Conservation (phyloP, 768 basidiomycete genomes). For the Lactarius tabidus region DNA sequence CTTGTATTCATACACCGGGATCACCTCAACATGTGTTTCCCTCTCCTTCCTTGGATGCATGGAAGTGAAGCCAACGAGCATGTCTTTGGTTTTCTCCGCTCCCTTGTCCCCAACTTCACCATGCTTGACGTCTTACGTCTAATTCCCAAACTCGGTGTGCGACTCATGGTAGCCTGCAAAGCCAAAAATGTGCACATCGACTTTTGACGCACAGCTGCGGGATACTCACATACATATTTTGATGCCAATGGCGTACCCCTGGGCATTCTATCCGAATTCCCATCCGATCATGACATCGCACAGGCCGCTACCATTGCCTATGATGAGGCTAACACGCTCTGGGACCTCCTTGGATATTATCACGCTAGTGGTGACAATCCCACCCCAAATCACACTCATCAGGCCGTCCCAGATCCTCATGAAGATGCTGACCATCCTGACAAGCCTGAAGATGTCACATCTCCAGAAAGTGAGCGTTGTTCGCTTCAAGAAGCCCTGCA, state of each 20-base stretch:
- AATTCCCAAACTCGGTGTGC: constrained; percentile 26
- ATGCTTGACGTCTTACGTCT: constrained; percentile 27
- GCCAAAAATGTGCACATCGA: constrained; percentile 7
- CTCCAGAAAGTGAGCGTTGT: background rate
- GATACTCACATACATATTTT: constrained; percentile 30
- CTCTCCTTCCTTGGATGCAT: constrained; percentile 34
- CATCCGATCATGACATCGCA: background rate
- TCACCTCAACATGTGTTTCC: constrained; percentile 21
- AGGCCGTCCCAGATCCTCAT: too few relatives aligned
- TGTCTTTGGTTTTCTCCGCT: constrained; percentile 30
- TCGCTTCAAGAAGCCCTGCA: background rate
- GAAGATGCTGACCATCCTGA: background rate
- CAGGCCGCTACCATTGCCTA: background rate
- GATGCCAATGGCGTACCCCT: constrained; percentile 19
- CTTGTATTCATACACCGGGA: constrained; percentile 27
- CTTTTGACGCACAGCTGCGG: constrained; percentile 20
- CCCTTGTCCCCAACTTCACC: constrained; percentile 30
- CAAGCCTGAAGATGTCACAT: background rate
- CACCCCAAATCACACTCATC: too few relatives aligned
- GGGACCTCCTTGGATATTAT: background rate
- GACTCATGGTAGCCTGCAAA: constrained; percentile 24
- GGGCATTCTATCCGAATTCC: background rate
- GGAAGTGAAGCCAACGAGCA: constrained; percentile 34
- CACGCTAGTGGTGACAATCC: background rate
- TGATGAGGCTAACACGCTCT: background rate